Conservation (phyloP, 495 filamentous ascomycete species). For the Penicillium riverlandense region DNA sequence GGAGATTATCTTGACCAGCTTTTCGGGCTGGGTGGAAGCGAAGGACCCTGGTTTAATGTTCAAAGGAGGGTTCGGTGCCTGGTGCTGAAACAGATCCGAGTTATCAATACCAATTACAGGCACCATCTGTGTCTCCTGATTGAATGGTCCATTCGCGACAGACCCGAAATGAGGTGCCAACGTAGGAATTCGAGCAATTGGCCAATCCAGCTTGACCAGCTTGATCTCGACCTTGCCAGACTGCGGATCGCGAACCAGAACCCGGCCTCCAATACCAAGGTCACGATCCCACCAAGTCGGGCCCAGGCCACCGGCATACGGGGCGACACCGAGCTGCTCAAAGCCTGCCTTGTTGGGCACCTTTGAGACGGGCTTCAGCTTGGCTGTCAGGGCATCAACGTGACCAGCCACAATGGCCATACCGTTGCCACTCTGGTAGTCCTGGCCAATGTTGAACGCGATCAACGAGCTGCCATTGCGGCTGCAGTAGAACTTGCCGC, state of each 20-base stretch:
- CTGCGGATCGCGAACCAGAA: constrained; percentile 66
- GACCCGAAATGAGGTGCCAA: constrained; percentile 91
- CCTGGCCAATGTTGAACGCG: constrained; percentile 75
- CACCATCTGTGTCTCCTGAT: constrained; percentile 88
- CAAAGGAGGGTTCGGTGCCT: constrained; percentile 16
- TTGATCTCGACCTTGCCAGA: constrained; percentile 75
- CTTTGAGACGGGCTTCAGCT: constrained; percentile 81
- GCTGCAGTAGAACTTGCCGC: constrained; percentile 82
- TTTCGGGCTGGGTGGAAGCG: constrained; percentile 69
- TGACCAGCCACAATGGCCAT: constrained; percentile 77
- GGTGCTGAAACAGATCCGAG: constrained; percentile 43
- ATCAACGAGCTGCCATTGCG: constrained; percentile 83
- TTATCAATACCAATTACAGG: constrained; percentile 88
- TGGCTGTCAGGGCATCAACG: constrained; percentile 84
- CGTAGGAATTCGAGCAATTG: constrained; percentile 86
- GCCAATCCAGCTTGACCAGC: constrained; percentile 88
- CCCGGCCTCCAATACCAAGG: constrained; percentile 80
- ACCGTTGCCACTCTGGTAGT: constrained; percentile 83
- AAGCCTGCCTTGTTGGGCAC: constrained; percentile 76
- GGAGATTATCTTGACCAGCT: constrained; percentile 77
- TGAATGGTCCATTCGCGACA: constrained; percentile 68
- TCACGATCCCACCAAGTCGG: constrained; percentile 94
- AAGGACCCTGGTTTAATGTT: constrained; percentile 52
- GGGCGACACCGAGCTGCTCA: constrained; percentile 83
- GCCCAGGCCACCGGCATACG: constrained; percentile 82